phyloP scores from a whole-genome alignment of 2,329 filamentous ascomycete genomes.

The Aspergillus sp. region DNA sequence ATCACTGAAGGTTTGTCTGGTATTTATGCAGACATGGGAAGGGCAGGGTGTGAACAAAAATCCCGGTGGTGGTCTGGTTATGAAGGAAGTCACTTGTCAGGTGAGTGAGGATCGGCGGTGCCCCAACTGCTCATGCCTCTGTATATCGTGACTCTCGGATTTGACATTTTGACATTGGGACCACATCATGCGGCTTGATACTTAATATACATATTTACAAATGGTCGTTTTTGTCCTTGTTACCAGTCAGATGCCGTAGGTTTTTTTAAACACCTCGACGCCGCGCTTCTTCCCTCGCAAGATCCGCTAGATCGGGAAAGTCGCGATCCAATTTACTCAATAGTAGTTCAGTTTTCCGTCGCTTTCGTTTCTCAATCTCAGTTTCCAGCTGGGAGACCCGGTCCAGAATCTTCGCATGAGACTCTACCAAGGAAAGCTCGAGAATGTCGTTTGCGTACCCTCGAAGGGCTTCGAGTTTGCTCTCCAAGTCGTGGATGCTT shows the following conservation, averaged over 20 bases:
- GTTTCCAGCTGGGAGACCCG: slow-evolving; percentile 20
- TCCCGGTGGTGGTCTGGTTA: background rate
- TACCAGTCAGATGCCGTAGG: too few species aligned
- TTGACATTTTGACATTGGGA: background rate
- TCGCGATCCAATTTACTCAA: slow-evolving; percentile 16
- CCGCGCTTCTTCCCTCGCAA: slow-evolving; percentile 21
- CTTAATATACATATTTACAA: background rate
- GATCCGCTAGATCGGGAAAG: slow-evolving; percentile 21
- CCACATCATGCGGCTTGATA: background rate
- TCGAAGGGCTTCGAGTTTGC: slow-evolving; percentile 20
- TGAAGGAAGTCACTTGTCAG: background rate
- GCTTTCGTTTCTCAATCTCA: slow-evolving; percentile 16
- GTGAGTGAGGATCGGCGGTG: slow-evolving; percentile 14
- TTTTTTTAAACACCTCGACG: slow-evolving; percentile 13
- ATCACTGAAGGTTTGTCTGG: background rate
- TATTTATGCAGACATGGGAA: background rate
- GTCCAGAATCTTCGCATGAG: slow-evolving; percentile 23
- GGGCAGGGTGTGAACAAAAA: background rate
- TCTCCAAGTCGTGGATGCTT: slow-evolving; percentile 20
- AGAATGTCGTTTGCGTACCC: slow-evolving; percentile 25
- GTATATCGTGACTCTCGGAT: background rate
- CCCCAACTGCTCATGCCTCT: background rate
- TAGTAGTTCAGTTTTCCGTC: slow-evolving; percentile 18
- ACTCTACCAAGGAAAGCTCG: slow-evolving; percentile 25
- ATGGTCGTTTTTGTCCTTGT: too few species aligned